Evolutionary conservation across 73 alveolate genomes (phyloP), one percentile per base, ranked within the genome.

Genomic region (Symbiodinium pilosum): DNA sequence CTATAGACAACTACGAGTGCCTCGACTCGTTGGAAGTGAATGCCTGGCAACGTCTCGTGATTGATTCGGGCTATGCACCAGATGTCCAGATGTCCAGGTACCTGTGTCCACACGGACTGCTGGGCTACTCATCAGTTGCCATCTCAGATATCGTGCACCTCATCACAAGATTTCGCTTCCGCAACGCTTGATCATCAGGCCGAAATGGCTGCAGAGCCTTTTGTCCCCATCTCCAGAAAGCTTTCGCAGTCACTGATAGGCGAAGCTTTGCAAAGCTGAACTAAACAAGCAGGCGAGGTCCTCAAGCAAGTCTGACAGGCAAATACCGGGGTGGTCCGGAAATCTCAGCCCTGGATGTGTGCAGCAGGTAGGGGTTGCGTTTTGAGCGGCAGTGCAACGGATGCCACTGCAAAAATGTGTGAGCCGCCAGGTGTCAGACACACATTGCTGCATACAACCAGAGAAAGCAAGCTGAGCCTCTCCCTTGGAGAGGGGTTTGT

Each of bases 301-400:
- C 39, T 32, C 38, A 11, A 84, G 42, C 28, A 24, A 14, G 93
- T 40, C 18, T 5, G 28, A 11, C 43, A 91, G 97, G 97, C 38
- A 42, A 42, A 43, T 91, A 91, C 34, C 89, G 97, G 28, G 97
- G 97, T 69, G 97, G 97, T 26, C 97, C 97, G 5, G 97, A 91
- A 40, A 91, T 91, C n/a, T 59, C 97, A 38, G 32, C 47, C 18
- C 41, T 91, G 88, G 97, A 91, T 32, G 47, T 59, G 34, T 91
- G 97, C 84, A 59, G 75, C 64, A 43, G 36, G 68, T 43, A n/a
- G n/a, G n/a, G n/a, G n/a, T n/a, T 56, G 71, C 51, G 81, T 9
- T 47, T 38, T n/a, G 39, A 3, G 41, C 21, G 26, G 5, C 2
- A 16, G 20, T 54, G 73, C 26, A 54, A 8, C 71, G 26, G 26